Evolutionary conservation across 257 asterid genomes (phyloP), one percentile per base, ranked within the genome.

Genomic region (Rhazya stricta): DNA sequence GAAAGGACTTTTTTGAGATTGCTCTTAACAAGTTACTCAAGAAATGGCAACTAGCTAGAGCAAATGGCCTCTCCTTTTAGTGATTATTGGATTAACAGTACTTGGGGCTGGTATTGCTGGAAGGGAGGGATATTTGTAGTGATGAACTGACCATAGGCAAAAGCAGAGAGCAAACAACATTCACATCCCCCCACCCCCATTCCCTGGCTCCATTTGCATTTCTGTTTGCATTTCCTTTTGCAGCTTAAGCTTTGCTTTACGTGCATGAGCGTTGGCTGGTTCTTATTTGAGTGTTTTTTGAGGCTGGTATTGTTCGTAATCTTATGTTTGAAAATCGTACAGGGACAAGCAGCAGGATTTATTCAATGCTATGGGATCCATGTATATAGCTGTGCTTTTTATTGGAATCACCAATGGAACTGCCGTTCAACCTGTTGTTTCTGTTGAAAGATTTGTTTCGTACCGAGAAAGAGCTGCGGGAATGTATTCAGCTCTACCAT

Each of bases 391-490:
- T 18, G 97, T 93, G 75, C 84, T 93, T 76, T 91, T 93, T 76
- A 72, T 93, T 75, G 98, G 98, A 76, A 72, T 91, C 70, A 93
- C 98, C 65, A 93, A 93, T 76, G 91, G 83, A 80, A 85, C 97
- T 74, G 92, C 98, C 45, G 98, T 89, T 78, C 98, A 93, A 83
- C 98, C 98, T 12, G 97, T 93, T 79, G 92, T 93, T 70, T 89
- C 97, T n/a, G 96, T 93, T 69, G 98, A 93, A 90, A 84, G 98
- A 86, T 88, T 84, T 60, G 98, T 93, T 76, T 93, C 97, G 13
- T 93, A 93, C 63, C 84, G 97, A 83, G 98, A 93, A 74, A 86
- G 98, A 67, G 98, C 96, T 62, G 98, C 97, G 3, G 97, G 98
- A 83, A 93, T 91, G 88, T 93, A 93, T 82, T 93, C 98, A 48